Evolutionary conservation across 306 rosid genomes (phyloP), one percentile per base, ranked within the genome.

Genomic region (Inga oerstediana): DNA sequence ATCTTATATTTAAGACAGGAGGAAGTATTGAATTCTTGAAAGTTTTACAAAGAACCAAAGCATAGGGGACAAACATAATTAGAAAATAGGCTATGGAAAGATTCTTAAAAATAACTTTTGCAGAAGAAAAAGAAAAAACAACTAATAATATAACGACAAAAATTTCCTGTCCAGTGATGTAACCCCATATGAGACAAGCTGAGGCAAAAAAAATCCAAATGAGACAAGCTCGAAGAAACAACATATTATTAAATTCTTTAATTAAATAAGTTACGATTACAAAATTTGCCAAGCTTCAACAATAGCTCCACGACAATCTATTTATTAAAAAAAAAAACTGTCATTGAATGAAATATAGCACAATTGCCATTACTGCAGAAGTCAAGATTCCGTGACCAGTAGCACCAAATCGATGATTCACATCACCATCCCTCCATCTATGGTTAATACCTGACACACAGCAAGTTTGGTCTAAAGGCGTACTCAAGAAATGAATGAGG

Each of bases 361-460:
- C 20, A 14, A 30, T 2, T 15, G 43, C 71, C 75, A 66, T 39
- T 27, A 16, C 19, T 77, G 43, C 78, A 72, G 27, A 51, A 87
- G 58, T 48, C 73, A 83, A 34, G 79, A 69, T 85, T 67, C 66
- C 61, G 37, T 43, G 59, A 80, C 32, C 79, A 70, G 65, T n/a
- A 20, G 69, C 16, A 75, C 71, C 35, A 32, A 43, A 41, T 66
- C 75, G 76, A 66, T 61, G 64, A 41, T 56, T 56, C 82, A 94
- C 97, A 92, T 92, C 49, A 89, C 93, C 91, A 92, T 82, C 48
- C 98, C 98, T 82, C 98, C 98, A 85, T 94, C 97, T 68, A 94
- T 89, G 82, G 91, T 92, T 54, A 92, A 79, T 1, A 92, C 97
- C 98, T 92, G 87, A 72, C 66, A 85, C 34, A 84, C 27, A n/a